These are phyloP conservation scores for Solanum commersonii DNA, from an alignment of 257 asterid species.

Conservation along the genomic window DNA sequence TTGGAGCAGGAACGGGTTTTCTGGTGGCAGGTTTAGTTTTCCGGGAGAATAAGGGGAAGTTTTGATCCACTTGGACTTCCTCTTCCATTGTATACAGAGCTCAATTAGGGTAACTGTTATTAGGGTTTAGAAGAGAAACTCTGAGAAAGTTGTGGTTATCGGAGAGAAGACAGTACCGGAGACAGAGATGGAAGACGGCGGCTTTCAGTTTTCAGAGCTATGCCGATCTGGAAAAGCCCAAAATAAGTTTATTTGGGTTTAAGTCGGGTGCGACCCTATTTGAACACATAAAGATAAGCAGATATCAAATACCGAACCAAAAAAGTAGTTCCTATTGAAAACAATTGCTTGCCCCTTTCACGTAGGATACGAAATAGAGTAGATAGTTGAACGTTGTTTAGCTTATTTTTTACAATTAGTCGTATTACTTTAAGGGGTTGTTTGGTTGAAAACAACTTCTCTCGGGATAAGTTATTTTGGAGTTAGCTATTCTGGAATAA, in stretches of 20 bases:
- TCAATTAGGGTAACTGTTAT: background rate
- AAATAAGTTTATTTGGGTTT: background rate
- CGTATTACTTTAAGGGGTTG: too few species aligned
- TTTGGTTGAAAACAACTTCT: too few species aligned
- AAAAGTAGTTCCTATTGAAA: too few species aligned
- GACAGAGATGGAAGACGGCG: background rate
- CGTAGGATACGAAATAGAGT: accelerated
- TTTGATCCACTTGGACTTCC: slow-evolving; percentile 22
- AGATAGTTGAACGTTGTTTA: too few species aligned
- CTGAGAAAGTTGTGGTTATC: background rate
- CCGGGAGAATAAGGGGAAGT: slow-evolving; percentile 51
- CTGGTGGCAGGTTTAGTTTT: slow-evolving; percentile 7
- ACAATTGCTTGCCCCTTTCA: background rate
- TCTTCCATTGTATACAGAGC: slow-evolving; percentile 3
- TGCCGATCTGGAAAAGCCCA: background rate
- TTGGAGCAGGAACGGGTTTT: background rate
- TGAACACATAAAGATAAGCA: background rate
- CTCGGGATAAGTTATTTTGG: too few species aligned
- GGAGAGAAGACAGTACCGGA: background rate
- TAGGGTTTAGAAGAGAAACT: background rate
- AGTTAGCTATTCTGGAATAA: too few species aligned
- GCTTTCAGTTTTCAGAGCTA: background rate
- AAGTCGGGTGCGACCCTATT: background rate
- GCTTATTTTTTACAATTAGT: too few species aligned
- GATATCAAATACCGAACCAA: background rate